These are phyloP conservation scores for Globisporangium abappressorium DNA, from an alignment of 352 stramenopile species.

Conservation along the genomic window DNA sequence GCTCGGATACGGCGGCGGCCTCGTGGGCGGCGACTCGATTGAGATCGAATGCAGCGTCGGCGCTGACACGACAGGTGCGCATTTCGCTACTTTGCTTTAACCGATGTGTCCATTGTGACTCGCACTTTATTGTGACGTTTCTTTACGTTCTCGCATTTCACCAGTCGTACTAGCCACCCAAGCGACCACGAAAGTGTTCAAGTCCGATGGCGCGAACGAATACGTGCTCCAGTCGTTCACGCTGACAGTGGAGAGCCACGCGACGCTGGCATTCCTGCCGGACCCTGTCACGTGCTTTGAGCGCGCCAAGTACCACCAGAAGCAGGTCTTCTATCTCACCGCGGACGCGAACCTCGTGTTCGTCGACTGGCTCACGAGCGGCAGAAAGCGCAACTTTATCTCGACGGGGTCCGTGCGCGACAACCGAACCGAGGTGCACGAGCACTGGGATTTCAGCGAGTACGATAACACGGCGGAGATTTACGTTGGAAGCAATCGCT, in stretches of 20 bases:
- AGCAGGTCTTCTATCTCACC: slow-evolving; percentile 55
- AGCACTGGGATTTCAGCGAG: slow-evolving; percentile 79
- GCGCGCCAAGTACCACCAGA: slow-evolving; percentile 61
- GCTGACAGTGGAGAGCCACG: slow-evolving; percentile 42
- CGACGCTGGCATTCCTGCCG: slow-evolving; percentile 72
- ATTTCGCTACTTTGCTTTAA: neutral
- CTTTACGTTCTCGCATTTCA: slow-evolving; percentile 10
- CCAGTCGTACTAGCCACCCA: slow-evolving; percentile 75
- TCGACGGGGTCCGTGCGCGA: slow-evolving; percentile 53
- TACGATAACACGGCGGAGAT: slow-evolving; percentile 70
- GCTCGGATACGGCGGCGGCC: slow-evolving; percentile 75
- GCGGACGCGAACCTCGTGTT: slow-evolving; percentile 62
- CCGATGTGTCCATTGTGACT: neutral
- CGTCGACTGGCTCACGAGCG: slow-evolving; percentile 83
- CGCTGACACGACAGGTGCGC: slow-evolving; percentile 44
- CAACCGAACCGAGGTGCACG: slow-evolving; percentile 60
- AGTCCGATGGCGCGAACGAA: slow-evolving; percentile 40
- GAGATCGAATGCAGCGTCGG: slow-evolving; percentile 53
- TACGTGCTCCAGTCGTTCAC: slow-evolving; percentile 55
- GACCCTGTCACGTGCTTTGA: slow-evolving; percentile 84
- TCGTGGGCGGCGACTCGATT: slow-evolving; percentile 75
- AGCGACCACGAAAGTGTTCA: slow-evolving; percentile 88
- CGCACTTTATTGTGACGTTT: neutral
- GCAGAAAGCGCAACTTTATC: slow-evolving; percentile 79
- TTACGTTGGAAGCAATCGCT: slow-evolving; percentile 41